Evolutionary conservation across 1,284 basidiomycete genomes (phyloP).

Genomic region (Puccinia horiana): DNA sequence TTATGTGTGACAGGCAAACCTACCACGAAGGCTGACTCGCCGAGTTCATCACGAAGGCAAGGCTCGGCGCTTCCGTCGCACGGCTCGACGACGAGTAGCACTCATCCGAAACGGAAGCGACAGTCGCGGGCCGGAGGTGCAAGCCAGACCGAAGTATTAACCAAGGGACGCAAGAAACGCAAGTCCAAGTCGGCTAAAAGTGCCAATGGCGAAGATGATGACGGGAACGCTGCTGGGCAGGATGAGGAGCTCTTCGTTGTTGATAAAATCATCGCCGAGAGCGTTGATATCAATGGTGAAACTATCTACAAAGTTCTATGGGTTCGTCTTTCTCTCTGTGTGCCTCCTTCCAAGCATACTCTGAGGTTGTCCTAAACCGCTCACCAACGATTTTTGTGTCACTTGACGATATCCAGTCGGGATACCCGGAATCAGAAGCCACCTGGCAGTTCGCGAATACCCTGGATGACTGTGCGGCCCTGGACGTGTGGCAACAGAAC

Average conservation of each 20-base stretch:
- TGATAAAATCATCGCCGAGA: slow-evolving; percentile 41
- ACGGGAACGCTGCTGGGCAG: not conserved
- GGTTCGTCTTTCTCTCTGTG: slow-evolving; percentile 2
- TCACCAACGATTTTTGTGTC: not conserved
- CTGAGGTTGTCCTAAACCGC: not conserved
- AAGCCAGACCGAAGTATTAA: not conserved
- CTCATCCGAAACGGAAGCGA: not conserved
- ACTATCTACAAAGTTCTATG: slow-evolving; percentile 40
- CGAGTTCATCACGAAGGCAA: not conserved
- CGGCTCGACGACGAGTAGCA: not conserved
- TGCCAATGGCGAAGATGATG: not conserved
- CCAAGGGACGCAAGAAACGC: slow-evolving; percentile 18
- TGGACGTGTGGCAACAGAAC: slow-evolving; percentile 33
- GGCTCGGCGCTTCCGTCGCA: not conserved
- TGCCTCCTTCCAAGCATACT: not conserved
- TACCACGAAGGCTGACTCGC: not conserved
- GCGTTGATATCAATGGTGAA: slow-evolving; percentile 31
- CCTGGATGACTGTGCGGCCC: slow-evolving; percentile 35
- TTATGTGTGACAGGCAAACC: not conserved
- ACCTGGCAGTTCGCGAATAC: slow-evolving; percentile 39
- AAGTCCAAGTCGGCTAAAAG: not conserved
- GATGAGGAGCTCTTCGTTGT: slow-evolving; percentile 36
- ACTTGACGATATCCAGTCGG: slow-evolving; percentile 3
- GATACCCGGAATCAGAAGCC: slow-evolving; percentile 36
- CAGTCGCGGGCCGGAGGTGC: not conserved